Evolutionary conservation across 192 early-diverging fungal genomes (phyloP).

Genomic region (Thamnidium elegans): DNA sequence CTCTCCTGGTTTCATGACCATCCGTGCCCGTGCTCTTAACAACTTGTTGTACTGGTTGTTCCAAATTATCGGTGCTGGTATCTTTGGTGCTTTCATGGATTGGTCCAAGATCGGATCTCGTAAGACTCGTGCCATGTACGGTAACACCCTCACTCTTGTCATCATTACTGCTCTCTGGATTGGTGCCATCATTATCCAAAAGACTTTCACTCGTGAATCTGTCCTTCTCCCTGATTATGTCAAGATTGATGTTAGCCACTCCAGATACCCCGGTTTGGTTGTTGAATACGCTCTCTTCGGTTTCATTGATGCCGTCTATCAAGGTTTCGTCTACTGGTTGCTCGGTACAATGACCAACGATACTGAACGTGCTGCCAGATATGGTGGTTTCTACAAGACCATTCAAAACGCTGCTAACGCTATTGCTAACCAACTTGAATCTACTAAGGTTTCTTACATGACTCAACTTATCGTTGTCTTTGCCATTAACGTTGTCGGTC

Average conservation of each 20-base stretch:
- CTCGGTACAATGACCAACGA: constrained; percentile 86
- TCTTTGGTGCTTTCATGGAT: constrained; percentile 70
- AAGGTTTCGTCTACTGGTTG: constrained; percentile 81
- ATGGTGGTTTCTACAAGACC: constrained; percentile 89
- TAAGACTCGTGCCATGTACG: constrained; percentile 61
- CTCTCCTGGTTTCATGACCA: constrained; percentile 58
- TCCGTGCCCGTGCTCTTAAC: constrained; percentile 72
- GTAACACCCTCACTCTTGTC: constrained; percentile 44
- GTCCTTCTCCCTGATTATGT: constrained; percentile 15
- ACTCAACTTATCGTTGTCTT: constrained; percentile 39
- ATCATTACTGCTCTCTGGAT: constrained; percentile 62
- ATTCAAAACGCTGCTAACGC: constrained; percentile 80
- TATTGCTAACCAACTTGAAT: constrained; percentile 69
- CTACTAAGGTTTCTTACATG: constrained; percentile 46
- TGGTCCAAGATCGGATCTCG: constrained; percentile 48
- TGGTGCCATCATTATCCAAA: constrained; percentile 61
- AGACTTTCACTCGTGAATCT: constrained; percentile 41
- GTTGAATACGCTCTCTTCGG: constrained; percentile 77
- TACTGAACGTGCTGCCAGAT: constrained; percentile 65
- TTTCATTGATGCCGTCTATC: constrained; percentile 78
- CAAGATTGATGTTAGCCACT: constrained; percentile 25
- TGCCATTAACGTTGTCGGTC: constrained; percentile 26
- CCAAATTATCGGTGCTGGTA: constrained; percentile 67
- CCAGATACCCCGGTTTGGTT: constrained; percentile 54
- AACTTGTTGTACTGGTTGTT: constrained; percentile 74